Percentiles rank a stretch among this genome's conserved stretches.
Evolutionary conservation across 2,329 filamentous ascomycete species (phyloP).

Genomic region (Escovopsis sp.): DNA sequence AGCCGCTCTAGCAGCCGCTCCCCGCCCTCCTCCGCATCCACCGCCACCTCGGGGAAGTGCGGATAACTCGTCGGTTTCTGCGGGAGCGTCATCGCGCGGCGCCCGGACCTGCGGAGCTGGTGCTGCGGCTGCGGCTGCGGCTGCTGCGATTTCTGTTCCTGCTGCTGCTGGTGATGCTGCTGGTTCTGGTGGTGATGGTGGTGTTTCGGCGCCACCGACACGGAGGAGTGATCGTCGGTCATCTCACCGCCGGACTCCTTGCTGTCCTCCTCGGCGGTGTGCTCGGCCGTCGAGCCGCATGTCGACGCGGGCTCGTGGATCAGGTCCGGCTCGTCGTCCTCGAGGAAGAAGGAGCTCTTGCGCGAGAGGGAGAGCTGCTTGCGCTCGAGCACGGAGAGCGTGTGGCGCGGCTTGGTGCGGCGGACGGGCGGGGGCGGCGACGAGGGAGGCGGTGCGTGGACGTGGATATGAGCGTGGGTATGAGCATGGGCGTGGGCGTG

Average conservation of each 20-base stretch:
- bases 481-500: constrained; percentile 23
- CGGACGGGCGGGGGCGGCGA: constrained; percentile 44
- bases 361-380: constrained; percentile 70
- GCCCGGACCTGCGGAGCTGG: constrained; percentile 37
- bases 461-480: constrained; percentile 14
- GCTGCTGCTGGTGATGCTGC: too few relatives aligned
- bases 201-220: too few relatives aligned
- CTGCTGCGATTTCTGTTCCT: constrained; percentile 44
- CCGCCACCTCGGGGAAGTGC: constrained; percentile 26
- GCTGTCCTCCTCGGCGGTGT: constrained; percentile 10
- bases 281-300: constrained; percentile 2
- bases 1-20: constrained; percentile 50
- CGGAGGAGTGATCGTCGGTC: constrained; percentile 32
- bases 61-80: constrained; percentile 27
- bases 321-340: constrained; percentile 17
- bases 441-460: constrained; percentile 33
- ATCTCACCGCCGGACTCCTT: constrained; percentile 10
- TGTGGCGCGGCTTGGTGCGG: constrained; percentile 32
- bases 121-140: constrained; percentile 47
- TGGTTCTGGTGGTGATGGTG: too few relatives aligned
- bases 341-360: constrained; percentile 26
- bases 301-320: constrained; percentile 7
- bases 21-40: constrained; percentile 25
- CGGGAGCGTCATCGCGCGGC: constrained; percentile 25
- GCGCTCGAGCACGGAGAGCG: constrained; percentile 57